Evolutionary conservation across 352 stramenopile genomes (phyloP), one percentile per base, ranked within the genome.

Genomic region (Globisporangium parvum): DNA sequence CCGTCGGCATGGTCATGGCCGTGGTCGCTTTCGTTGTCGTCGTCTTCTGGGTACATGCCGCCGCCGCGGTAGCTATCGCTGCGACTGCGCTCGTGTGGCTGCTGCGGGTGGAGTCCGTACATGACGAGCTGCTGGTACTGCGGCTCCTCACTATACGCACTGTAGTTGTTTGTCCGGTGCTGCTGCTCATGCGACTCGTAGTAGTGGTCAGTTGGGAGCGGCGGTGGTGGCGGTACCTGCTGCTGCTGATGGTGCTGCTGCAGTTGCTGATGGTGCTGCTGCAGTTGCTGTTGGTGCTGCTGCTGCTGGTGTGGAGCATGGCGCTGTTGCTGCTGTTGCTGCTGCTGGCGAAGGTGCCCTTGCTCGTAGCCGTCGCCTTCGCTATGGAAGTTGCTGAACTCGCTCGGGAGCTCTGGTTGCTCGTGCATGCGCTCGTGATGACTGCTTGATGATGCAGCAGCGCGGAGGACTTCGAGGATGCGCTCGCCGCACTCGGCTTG

Each of bases 401-500:
- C 63, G 70, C 5, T 48, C 59, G 46, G 70, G 51, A 41, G 51
- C 63, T 51, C 67, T 62, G 24, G 44, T 11, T 49, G 62, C 54
- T 47, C 69, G 33, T 77, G 61, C 44, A 75, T 67, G 35, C 67
- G 65, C 21, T 66, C 73, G 17, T 67, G 31, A 37, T 37, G 31
- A 14, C 10, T 37, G 8, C 31, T 37, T 8, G 31, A 37, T 10
- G 31, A 37, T 72, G 23, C 71, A 62, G 20, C 71, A 0, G 77
- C 79, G 6, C 78, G 77, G 40, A 91, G 60, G 20, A 91, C 73
- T 57, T 89, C 81, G 10, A 91, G 58, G 21, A 88, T 81, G 46
- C 81, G 79, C 47, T 91, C 79, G 23, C 77, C 70, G 55, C 79
- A 88, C 57, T 91, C 75, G 21, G 81, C 81, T 55, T 91, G 81